phyloP scores from a whole-genome alignment of 164 flowering plant species.

The Liquidambar formosana region DNA sequence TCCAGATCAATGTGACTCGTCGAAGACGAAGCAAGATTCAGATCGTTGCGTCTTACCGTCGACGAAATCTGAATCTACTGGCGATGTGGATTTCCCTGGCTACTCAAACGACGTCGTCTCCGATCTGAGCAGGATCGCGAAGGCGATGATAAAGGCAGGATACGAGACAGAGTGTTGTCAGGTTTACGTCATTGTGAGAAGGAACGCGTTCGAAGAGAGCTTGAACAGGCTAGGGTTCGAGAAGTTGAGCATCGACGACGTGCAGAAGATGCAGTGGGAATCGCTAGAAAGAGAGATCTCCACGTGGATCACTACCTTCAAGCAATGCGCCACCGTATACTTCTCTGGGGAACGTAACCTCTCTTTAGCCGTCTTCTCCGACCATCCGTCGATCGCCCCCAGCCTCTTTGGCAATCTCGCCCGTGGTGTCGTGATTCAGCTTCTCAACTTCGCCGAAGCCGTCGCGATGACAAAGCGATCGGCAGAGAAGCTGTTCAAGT shows the following conservation, averaged over 20 bases:
- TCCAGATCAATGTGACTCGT: not conserved
- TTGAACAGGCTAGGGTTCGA: slow-evolving; percentile 49
- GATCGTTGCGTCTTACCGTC: slow-evolving; percentile 22
- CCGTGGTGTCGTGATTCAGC: slow-evolving; percentile 36
- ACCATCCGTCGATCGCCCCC: slow-evolving; percentile 15
- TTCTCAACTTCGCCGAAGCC: slow-evolving; percentile 70
- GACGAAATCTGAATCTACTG: slow-evolving; percentile 23
- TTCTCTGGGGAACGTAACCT: slow-evolving; percentile 58
- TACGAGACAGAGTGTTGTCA: slow-evolving; percentile 71
- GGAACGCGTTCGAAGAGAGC: slow-evolving; percentile 37
- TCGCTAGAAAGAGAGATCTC: slow-evolving; percentile 56
- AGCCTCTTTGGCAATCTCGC: slow-evolving; percentile 39
- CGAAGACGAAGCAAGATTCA: not conserved
- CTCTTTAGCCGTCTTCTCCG: slow-evolving; percentile 46
- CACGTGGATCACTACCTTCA: slow-evolving; percentile 58
- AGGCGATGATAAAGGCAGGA: slow-evolving; percentile 58
- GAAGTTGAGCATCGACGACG: slow-evolving; percentile 63
- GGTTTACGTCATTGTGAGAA: slow-evolving; percentile 42
- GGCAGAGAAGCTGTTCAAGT: slow-evolving; percentile 58
- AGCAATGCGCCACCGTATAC: slow-evolving; percentile 35
- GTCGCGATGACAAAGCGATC: slow-evolving; percentile 48
- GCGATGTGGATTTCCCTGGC: slow-evolving; percentile 30
- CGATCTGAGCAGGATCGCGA: slow-evolving; percentile 39
- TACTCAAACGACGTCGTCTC: slow-evolving; percentile 40
- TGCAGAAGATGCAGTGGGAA: slow-evolving; percentile 76